Evolutionary conservation across 176 grass and related monocot genomes (phyloP).

Genomic region (Zoysia pacifica): DNA sequence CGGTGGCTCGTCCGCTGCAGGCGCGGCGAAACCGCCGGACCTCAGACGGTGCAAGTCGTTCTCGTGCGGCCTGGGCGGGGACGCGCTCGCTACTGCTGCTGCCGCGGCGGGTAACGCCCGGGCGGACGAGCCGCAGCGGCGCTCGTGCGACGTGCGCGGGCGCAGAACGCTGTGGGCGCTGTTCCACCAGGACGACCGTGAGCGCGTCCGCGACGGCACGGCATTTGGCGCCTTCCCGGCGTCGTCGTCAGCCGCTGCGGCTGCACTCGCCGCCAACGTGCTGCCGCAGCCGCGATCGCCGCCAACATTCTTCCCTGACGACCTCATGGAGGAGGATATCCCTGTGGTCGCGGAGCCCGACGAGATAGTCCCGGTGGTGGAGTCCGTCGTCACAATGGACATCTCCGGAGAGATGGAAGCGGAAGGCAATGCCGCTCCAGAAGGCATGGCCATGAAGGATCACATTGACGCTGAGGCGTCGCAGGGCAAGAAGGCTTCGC

Average conservation of each 20-base stretch:
- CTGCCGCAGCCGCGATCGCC: background rate
- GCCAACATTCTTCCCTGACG: constrained; percentile 34
- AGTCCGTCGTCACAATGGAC: constrained; percentile 49
- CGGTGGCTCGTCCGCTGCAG: constrained; percentile 40
- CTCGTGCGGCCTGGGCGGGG: constrained; percentile 68
- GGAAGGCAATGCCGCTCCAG: constrained; percentile 16
- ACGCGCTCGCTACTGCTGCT: constrained; percentile 7
- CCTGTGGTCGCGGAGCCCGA: constrained; percentile 56
- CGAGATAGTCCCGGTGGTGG: constrained; percentile 69
- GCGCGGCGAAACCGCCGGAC: constrained; percentile 41
- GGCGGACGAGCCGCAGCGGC: constrained; percentile 75
- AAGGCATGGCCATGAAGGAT: constrained; percentile 70
- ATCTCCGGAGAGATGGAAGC: constrained; percentile 73
- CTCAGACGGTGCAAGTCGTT: constrained; percentile 87
- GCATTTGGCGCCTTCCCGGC: constrained; percentile 47
- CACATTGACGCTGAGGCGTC: constrained; percentile 75
- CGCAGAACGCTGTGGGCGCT: constrained; percentile 91
- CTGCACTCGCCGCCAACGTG: constrained; percentile 43
- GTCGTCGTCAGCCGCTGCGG: constrained; percentile 46
- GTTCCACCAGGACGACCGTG: constrained; percentile 87
- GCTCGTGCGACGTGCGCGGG: constrained; percentile 79
- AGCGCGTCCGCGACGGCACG: constrained; percentile 59
- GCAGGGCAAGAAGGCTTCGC: constrained; percentile 52
- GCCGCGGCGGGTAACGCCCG: background rate
- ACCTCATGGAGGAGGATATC: constrained; percentile 59